These are phyloP conservation scores for Solanum chiquidenum DNA, from an alignment of 257 asterid species.

Conservation along the genomic window DNA sequence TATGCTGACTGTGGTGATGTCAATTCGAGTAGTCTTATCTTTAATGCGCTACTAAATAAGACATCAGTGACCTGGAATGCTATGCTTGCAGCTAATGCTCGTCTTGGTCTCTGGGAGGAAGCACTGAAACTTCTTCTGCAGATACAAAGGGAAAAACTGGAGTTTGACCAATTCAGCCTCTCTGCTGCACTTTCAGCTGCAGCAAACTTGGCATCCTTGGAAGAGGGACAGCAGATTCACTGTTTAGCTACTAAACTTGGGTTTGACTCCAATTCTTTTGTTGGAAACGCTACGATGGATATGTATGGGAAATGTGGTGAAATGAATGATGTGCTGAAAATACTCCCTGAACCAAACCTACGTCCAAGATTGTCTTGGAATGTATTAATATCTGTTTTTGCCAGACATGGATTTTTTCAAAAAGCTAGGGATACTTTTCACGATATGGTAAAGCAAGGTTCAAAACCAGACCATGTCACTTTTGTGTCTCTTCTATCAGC, in stretches of 20 bases:
- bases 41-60: conserved; percentile 25
- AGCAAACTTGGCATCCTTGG: conserved; percentile 62
- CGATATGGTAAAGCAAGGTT: conserved; percentile 50
- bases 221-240: conserved; percentile 66
- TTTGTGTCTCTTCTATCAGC: conserved; percentile 86
- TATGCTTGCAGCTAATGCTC: conserved; percentile 73
- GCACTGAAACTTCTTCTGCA: conserved; percentile 55
- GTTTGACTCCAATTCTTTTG: conserved; percentile 35
- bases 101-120: conserved; percentile 68
- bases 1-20: conserved; percentile 82
- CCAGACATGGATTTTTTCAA: conserved; percentile 62
- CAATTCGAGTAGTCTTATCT: conserved; percentile 46
- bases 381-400: conserved; percentile 50
- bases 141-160: conserved; percentile 68
- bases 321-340: conserved; percentile 42
- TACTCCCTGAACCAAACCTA: conserved; percentile 46
- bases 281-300: conserved; percentile 59
- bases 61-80: conserved; percentile 69
- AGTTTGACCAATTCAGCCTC: conserved; percentile 68
- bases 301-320: conserved; percentile 93
- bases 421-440: conserved; percentile 50
- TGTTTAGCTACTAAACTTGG: conserved; percentile 63
- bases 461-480: conserved; percentile 69
- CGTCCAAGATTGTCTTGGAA: conserved; percentile 68
- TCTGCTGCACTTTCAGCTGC: conserved; percentile 71